Evolutionary conservation across 108 stramenopile species (phyloP).

Genomic region (Pelagomonas calceolata): DNA sequence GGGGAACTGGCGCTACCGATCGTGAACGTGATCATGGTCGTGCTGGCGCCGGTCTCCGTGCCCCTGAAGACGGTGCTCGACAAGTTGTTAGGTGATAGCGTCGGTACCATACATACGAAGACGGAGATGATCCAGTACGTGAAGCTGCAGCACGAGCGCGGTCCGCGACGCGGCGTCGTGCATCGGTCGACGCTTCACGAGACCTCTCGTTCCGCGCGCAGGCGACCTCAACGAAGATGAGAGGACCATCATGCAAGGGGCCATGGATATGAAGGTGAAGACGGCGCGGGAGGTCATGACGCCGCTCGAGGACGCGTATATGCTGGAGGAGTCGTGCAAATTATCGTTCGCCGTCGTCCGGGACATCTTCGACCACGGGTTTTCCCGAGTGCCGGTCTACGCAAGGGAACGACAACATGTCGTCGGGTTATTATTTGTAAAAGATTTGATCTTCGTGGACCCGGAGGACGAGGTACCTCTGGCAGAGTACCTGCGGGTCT

Average conservation of each 20-base stretch:
- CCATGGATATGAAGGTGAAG: constrained; percentile 70
- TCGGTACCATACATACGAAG: constrained; percentile 74
- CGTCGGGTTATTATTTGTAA: constrained; percentile 86
- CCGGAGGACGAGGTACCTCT: constrained; percentile 85
- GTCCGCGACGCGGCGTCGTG: background rate
- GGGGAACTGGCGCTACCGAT: constrained; percentile 68
- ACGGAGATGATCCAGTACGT: constrained; percentile 63
- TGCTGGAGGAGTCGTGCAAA: constrained; percentile 70
- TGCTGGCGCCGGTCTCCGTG: constrained; percentile 61
- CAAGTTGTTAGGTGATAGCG: constrained; percentile 65
- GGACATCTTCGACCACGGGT: constrained; percentile 91
- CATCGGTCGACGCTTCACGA: background rate
- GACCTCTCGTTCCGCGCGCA: too few relatives aligned
- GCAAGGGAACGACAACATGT: constrained; percentile 68
- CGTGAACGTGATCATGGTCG: constrained; percentile 63
- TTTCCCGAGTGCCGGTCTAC: constrained; percentile 77
- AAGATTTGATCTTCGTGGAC: constrained; percentile 96
- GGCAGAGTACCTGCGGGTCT: constrained; percentile 75
- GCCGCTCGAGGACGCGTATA: constrained; percentile 72
- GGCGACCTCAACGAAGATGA: constrained; percentile 73
- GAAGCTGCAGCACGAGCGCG: background rate
- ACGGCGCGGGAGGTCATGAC: constrained; percentile 86
- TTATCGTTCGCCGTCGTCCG: constrained; percentile 82
- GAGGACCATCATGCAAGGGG: constrained; percentile 83
- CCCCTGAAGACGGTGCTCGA: constrained; percentile 64